Evolutionary conservation across 345 rosid genomes (phyloP), one percentile per base, ranked within the genome.

Genomic region (Jatropha curcas): DNA sequence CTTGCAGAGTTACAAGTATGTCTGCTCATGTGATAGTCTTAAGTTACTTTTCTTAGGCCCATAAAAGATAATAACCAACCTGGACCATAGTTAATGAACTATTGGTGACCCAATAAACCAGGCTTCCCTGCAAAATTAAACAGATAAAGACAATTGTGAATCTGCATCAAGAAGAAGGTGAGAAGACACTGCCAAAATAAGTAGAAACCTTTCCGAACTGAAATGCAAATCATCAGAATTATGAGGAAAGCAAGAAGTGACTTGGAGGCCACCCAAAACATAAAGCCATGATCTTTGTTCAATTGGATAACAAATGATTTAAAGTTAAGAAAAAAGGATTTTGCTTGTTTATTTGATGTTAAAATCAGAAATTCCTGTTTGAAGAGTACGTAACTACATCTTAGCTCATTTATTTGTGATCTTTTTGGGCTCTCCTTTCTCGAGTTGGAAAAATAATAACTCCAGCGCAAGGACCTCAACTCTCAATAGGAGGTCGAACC

Each of bases 71-170:
- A 76, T 20, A 76, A 74, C 85, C 61, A 58, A 94, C 98, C 98
- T 90, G 98, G 57, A 93, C 60, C 45, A 84, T 43, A 81, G 82
- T 92, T 68, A 86, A 69, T 72, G 97, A 89, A 67, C 88, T 81
- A 81, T 94, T 94, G 59, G 98, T 87, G 67, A 86, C 71, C 98
- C 98, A 94, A 74, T 92, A 94, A 37, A 94, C 85, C 71, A 90
- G 87, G 81, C 95, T 90, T 78, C 97, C 98, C 98, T 90, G 84
- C 77, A 73, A 88, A 74, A 75, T 24, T 65, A 81, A 63, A 39
- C 51, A 71, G 33, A 31, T 4, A 76, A 39, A 74, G 52, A 57
- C 71, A 55, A 71, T 53, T 67, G 76, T 70, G 62, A 75, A 60
- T 51, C 55, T 68, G 60, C 22, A 19, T 53, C 41, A 33, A 24